phyloP scores from a whole-genome alignment of 495 filamentous ascomycete species.

The Viridothelium virens region DNA sequence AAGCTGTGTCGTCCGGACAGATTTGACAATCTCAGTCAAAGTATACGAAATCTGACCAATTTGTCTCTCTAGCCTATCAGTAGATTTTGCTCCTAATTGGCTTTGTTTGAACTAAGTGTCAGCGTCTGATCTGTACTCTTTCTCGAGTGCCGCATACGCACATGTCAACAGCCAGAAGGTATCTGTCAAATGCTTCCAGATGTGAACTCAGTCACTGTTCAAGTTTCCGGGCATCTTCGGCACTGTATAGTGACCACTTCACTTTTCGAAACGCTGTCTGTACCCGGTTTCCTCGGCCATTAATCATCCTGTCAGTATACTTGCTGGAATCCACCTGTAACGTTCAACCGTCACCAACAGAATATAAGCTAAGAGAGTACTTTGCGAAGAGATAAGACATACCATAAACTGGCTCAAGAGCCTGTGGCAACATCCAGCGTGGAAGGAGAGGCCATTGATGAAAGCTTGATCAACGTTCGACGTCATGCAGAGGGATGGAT shows the following conservation, averaged over 20 bases:
- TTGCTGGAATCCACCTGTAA: constrained; percentile 2
- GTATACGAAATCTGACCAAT: neutral
- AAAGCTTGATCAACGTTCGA: neutral
- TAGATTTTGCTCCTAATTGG: constrained; percentile 3
- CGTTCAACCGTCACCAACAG: neutral
- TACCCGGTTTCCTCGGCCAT: neutral
- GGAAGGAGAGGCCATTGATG: constrained; percentile 7
- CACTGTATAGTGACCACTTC: neutral
- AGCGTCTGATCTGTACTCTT: neutral
- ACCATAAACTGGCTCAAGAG: constrained; percentile 5
- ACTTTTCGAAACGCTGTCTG: constrained; percentile 8
- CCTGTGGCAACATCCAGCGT: constrained; percentile 10
- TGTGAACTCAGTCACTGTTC: constrained; percentile 1
- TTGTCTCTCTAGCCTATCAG: constrained; percentile 4
- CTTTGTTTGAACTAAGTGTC: constrained; percentile 3
- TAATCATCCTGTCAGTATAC: constrained; percentile 2
- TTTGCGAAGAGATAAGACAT: constrained; percentile 3
- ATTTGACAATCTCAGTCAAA: constrained; percentile 1
- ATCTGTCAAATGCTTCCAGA: constrained; percentile 9
- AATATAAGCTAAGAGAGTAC: neutral
- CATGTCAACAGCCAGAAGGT: constrained; percentile 1
- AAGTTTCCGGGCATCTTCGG: neutral
- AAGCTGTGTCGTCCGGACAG: constrained; percentile 5
- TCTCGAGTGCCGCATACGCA: constrained; percentile 6
- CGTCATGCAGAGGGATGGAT: neutral